Evolutionary conservation across 768 basidiomycete species (phyloP).

Genomic region (Omphalotus guepiniiformis): DNA sequence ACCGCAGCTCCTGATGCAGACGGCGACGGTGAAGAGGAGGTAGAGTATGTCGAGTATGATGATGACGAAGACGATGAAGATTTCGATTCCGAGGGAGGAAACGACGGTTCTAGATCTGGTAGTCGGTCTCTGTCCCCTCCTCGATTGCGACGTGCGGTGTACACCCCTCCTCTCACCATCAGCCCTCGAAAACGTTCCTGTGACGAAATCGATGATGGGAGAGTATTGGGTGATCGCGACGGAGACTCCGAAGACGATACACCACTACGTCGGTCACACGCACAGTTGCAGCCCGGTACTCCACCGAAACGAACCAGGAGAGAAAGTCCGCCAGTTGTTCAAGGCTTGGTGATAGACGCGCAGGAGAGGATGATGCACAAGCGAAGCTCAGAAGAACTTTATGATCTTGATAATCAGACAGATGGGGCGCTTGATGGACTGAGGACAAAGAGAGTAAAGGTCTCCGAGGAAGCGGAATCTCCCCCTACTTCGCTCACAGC

Average conservation of each 20-base stretch:
- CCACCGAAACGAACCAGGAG: slow-evolving; percentile 6
- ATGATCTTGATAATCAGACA: no score
- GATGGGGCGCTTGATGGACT: no score
- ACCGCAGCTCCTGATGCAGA: neutral
- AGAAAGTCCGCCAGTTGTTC: neutral
- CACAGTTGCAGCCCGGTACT: no score
- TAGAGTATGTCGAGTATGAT: slow-evolving; percentile 5
- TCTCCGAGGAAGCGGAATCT: slow-evolving; percentile 6
- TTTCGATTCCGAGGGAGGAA: slow-evolving; percentile 1
- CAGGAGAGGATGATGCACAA: slow-evolving; percentile 1
- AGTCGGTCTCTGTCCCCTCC: slow-evolving; percentile 1
- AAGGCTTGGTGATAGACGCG: no score
- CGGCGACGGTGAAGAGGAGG: slow-evolving; percentile 1
- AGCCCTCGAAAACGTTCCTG: slow-evolving; percentile 8
- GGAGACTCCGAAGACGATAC: neutral
- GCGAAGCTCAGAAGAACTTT: slow-evolving; percentile 6
- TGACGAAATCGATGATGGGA: slow-evolving; percentile 5
- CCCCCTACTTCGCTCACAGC: slow-evolving; percentile 6
- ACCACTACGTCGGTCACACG: neutral
- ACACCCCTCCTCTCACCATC: neutral
- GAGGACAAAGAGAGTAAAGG: slow-evolving; percentile 6
- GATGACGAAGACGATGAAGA: slow-evolving; percentile 4
- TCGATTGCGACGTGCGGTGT: neutral
- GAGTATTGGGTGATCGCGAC: neutral
- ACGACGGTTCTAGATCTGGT: neutral